Base-by-base conservation (phyloP, 129 eudicot species). In the Chrysanthemum lavandulifolium region DNA sequence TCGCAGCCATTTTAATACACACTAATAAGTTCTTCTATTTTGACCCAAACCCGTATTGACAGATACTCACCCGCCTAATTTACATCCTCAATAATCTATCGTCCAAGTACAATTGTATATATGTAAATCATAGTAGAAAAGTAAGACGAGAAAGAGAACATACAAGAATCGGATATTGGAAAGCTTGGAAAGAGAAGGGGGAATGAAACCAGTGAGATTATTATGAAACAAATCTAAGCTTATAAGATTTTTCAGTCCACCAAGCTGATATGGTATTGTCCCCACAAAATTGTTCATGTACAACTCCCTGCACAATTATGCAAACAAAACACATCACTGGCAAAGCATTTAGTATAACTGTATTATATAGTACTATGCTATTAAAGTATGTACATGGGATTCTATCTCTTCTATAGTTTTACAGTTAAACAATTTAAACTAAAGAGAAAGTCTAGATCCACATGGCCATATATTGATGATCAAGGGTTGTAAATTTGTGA, bases 251-350 rank as follows among this genome's bases (percentile, higher is more conserved):
- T 87, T 81, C 6, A 87, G 73, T 56, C 71, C 69, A 45, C 96
- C 96, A 57, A 89, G 75, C 57, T 86, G 83, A 33, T 58, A 73
- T 43, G 91, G 96, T 56, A 89, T 84, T 62, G 78, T 64, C 47
- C 96, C 96, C 78, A 53, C 82, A 65, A 89, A 74, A 65, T 80
- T 86, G 88, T 88, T 88, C 86, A 69, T 88, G 85, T 88, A 88
- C 67, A 88, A 60, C 80, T 88, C 95, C 76, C 91, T 88, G 88
- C 69, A 50, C 36, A 58, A 13, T 45, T 43, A 27, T 16, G n/a
- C 31, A 74, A 72, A 74, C 25, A 76, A 2, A 55, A 66, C 58
- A 67, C 45, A 76, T 25, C 73, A 56, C 58, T 3, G 40, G 23
- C 13, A 71, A 71, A 71, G 57, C 15, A n/a, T 47, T 60, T 0